Evolutionary conservation across 768 basidiomycete species (phyloP).

Genomic region (Suillus cothurnatus): DNA sequence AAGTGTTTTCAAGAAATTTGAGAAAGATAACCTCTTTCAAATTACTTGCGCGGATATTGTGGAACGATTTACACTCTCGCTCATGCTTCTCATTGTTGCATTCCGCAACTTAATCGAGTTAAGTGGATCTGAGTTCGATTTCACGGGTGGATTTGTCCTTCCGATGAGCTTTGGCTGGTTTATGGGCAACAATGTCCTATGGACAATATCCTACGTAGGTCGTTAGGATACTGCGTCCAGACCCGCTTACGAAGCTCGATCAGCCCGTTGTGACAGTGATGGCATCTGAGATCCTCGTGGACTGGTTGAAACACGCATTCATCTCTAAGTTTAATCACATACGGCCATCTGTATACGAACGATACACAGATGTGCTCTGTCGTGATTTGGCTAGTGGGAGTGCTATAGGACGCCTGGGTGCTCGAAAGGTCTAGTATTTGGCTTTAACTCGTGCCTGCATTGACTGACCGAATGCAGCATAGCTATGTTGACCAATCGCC

Average conservation of each 20-base stretch:
- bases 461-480: constrained; percentile 50
- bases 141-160: constrained; percentile 66
- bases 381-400: constrained; percentile 86
- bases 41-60: constrained; percentile 99
- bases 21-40: constrained; percentile 98
- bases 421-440: constrained; percentile 59
- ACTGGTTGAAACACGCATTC: constrained; percentile 99
- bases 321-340: constrained; percentile 99
- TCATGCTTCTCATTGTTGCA: constrained; percentile 92
- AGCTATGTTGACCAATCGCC: constrained; percentile 95
- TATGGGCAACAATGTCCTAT: constrained; percentile 73
- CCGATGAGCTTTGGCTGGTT: constrained; percentile 88
- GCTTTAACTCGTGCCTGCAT: neutral
- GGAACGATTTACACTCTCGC: constrained; percentile 87
- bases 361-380: constrained; percentile 94
- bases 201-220: constrained; percentile 89
- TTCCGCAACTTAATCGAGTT: constrained; percentile 95
- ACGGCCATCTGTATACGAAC: constrained; percentile 90
- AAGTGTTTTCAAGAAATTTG: constrained; percentile 99
- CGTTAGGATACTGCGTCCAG: neutral
- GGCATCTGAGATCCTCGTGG: constrained; percentile 89
- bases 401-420: constrained; percentile 64
- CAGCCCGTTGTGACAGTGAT: constrained; percentile 93
- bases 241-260: constrained; percentile 9
- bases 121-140: constrained; percentile 85